These are phyloP conservation scores for Agaricus sinodeliciosus DNA, from an alignment of 768 basidiomycete species.

Conservation along the genomic window DNA sequence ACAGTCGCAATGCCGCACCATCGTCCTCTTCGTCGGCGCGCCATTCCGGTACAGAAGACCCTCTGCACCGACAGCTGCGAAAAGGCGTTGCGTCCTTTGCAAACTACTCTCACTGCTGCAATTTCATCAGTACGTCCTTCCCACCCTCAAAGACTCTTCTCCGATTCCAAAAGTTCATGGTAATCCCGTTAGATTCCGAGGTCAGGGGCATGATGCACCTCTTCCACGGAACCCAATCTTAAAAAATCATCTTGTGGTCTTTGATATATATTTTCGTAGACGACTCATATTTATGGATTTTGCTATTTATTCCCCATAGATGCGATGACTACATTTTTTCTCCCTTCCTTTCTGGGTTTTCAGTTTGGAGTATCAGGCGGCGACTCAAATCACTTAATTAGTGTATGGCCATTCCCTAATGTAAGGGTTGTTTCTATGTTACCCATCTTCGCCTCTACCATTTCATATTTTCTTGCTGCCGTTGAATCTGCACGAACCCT, in stretches of 20 bases:
- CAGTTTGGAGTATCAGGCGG: no score
- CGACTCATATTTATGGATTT: not conserved
- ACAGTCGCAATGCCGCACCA: not conserved
- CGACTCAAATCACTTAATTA: no score
- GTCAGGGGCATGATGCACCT: not conserved
- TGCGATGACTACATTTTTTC: no score
- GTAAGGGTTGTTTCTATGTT: no score
- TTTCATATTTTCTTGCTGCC: no score
- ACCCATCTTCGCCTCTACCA: no score
- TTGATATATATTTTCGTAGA: not conserved
- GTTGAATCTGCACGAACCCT: no score
- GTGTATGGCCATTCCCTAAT: no score
- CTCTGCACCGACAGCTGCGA: not conserved
- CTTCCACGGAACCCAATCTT: not conserved
- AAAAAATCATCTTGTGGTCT: no score
- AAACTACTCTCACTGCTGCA: not conserved
- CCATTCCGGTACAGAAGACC: not conserved
- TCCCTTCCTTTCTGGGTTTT: no score
- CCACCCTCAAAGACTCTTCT: no score
- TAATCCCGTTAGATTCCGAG: not conserved
- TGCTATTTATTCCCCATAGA: no score
- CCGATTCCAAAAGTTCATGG: not conserved
- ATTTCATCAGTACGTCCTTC: not conserved
- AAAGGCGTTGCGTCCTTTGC: slow-evolving; percentile 5
- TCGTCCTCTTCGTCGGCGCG: not conserved